Evolutionary conservation across 177 flowering plant species (phyloP).

Genomic region (Vitis hybrid): DNA sequence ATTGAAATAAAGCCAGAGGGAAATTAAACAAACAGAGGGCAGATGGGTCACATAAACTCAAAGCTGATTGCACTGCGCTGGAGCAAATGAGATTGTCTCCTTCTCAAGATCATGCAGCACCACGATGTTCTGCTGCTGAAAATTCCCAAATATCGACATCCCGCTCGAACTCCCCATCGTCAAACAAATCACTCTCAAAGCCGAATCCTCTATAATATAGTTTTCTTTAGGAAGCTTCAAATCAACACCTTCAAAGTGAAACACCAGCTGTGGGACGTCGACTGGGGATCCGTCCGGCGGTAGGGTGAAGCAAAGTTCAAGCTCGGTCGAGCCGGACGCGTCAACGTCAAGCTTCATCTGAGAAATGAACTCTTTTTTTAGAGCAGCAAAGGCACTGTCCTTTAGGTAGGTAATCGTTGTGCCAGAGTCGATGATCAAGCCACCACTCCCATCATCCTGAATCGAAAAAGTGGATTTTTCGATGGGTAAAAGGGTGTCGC

Average conservation of each 20-base stretch:
- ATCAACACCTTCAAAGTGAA: constrained; percentile 72
- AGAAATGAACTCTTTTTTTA: constrained; percentile 56
- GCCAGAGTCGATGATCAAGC: constrained; percentile 87
- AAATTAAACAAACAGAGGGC: too few species aligned
- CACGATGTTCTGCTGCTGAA: constrained; percentile 84
- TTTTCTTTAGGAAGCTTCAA: constrained; percentile 75
- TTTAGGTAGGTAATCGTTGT: constrained; percentile 82
- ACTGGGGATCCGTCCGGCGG: constrained; percentile 31
- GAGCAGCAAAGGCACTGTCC: constrained; percentile 35
- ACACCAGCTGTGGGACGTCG: constrained; percentile 56
- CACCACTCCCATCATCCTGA: constrained; percentile 65
- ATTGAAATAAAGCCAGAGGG: too few species aligned
- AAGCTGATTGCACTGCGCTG: constrained; percentile 55
- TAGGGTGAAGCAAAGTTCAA: constrained; percentile 71
- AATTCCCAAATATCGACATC: constrained; percentile 82
- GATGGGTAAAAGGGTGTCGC: constrained; percentile 49
- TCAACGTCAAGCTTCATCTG: constrained; percentile 45
- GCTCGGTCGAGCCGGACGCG: constrained; percentile 42
- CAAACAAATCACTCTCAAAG: constrained; percentile 61
- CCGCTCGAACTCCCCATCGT: constrained; percentile 71
- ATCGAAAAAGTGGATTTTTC: constrained; percentile 49
- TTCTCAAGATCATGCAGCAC: constrained; percentile 71
- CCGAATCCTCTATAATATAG: constrained; percentile 65
- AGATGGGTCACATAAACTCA: not conserved
- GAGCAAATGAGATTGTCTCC: constrained; percentile 59